A percentile compares a stretch with the other conserved stretches of the same genome.
Evolutionary conservation across 352 stramenopile species (phyloP).

Genomic region (Phytophthora aleatoria): DNA sequence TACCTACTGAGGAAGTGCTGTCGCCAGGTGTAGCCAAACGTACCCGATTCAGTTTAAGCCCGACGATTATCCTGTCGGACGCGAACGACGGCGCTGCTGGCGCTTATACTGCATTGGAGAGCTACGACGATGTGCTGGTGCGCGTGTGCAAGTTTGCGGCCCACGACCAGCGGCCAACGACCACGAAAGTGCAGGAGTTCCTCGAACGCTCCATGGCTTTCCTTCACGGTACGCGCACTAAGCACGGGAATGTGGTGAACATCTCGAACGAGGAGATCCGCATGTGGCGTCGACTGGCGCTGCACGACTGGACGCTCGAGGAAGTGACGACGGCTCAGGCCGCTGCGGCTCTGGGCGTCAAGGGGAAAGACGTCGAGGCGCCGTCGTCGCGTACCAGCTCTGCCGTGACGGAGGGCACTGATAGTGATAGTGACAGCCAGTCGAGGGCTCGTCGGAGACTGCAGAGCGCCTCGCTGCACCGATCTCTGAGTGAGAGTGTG

Average conservation of each 20-base stretch:
- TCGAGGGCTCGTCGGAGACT: constrained; percentile 15
- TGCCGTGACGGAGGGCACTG: constrained; percentile 54
- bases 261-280: constrained; percentile 86
- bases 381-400: constrained; percentile 49
- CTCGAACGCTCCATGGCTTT: constrained; percentile 78
- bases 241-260: constrained; percentile 70
- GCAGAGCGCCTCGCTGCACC: constrained; percentile 22
- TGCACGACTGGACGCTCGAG: constrained; percentile 69
- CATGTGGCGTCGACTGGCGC: constrained; percentile 74
- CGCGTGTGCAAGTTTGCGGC: constrained; percentile 68
- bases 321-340: constrained; percentile 47
- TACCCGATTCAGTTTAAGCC: constrained; percentile 46
- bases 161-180: constrained; percentile 73
- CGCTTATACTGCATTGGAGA: constrained; percentile 62
- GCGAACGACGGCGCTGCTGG: constrained; percentile 33
- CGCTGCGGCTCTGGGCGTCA: constrained; percentile 25
- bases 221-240: constrained; percentile 65
- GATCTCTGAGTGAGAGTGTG: constrained; percentile 34
- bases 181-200: constrained; percentile 78
- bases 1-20: constrained; percentile 48
- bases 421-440: constrained; percentile 62
- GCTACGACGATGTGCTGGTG: constrained; percentile 78
- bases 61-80: constrained; percentile 30
- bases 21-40: constrained; percentile 50
- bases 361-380: constrained; percentile 50